Evolutionary conservation across 257 asterid genomes (phyloP), one percentile per base, ranked within the genome.

Genomic region (Lycium ferocissimum): DNA sequence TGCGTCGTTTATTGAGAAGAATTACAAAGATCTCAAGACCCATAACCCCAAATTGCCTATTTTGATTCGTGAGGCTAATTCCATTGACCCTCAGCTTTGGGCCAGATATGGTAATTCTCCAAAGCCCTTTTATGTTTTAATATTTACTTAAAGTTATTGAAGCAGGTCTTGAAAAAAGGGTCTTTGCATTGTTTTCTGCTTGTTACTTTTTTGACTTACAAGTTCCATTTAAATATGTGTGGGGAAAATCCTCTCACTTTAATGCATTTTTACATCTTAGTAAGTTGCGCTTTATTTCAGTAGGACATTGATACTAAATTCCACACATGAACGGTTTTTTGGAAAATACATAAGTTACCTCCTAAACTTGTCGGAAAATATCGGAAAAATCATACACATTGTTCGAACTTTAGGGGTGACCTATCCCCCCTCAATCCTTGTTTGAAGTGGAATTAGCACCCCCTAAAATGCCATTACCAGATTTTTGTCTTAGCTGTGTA

Each of bases 11-110:
- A 87, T 95, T 58, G 97, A 93, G 89, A 94, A 87, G 38, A 94
- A 93, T 84, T 95, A 95, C 89, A 95, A 91, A 92, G 95, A 93
- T 89, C 92, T 95, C 91, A 95, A 95, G 91, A 91, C 95, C 75
- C 91, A 88, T 22, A 94, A 94, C 86, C 99, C 99, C 73, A 92
- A 87, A 86, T 92, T 95, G 43, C 97, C 97, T 14, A 93, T 93
- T 84, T 86, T 95, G 91, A 93, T 95, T 90, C 99, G 98, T 56
- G 97, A 95, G 88, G 96, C 95, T 56, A 82, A 88, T 33, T 93
- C 93, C 73, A 89, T 89, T 78, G 95, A 94, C 85, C 99, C 99
- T 80, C 99, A 95, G 90, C 97, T 95, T 22, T 95, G 98, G 99
- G 99, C 97, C 51, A 92, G 99, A 95, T 94, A 88, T 83, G 99